phyloP scores from a whole-genome alignment of 2,329 filamentous ascomycete species.

The Aspergillus sp. region DNA sequence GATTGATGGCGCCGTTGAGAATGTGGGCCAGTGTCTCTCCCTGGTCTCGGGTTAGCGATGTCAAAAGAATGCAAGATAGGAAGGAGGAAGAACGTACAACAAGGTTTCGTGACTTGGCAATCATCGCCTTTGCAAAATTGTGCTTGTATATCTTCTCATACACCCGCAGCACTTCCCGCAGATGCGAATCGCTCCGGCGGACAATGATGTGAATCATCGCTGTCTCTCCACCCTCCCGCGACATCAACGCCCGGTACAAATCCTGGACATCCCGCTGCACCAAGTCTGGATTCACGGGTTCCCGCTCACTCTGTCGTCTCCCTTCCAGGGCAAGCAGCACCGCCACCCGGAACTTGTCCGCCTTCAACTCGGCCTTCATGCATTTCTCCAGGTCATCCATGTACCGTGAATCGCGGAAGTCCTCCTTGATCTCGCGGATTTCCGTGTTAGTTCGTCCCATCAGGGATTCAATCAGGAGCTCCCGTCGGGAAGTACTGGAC shows the following conservation, averaged over 20 bases:
- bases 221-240: conserved; percentile 74
- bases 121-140: conserved; percentile 84
- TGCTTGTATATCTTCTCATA: conserved; percentile 70
- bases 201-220: conserved; percentile 84
- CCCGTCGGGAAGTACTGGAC: conserved; percentile 73
- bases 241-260: conserved; percentile 65
- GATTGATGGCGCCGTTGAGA: conserved; percentile 94
- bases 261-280: conserved; percentile 69
- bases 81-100: conserved; percentile 62
- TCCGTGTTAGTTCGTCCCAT: conserved; percentile 90
- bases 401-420: conserved; percentile 91
- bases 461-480: conserved; percentile 86
- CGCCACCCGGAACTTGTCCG: conserved; percentile 92
- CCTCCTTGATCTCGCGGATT: conserved; percentile 77
- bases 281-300: conserved; percentile 57
- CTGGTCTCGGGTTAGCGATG: conserved; percentile 41
- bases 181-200: conserved; percentile 71
- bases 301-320: conserved; percentile 74
- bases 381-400: conserved; percentile 72
- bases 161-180: conserved; percentile 70
- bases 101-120: conserved; percentile 84
- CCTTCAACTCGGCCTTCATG: conserved; percentile 88
- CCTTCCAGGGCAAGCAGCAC: conserved; percentile 80
- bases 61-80: conserved; percentile 1
- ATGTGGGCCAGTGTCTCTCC: conserved; percentile 93